Base-by-base conservation (phyloP, 2,329 filamentous ascomycete genomes). In the Amphichorda felina region DNA sequence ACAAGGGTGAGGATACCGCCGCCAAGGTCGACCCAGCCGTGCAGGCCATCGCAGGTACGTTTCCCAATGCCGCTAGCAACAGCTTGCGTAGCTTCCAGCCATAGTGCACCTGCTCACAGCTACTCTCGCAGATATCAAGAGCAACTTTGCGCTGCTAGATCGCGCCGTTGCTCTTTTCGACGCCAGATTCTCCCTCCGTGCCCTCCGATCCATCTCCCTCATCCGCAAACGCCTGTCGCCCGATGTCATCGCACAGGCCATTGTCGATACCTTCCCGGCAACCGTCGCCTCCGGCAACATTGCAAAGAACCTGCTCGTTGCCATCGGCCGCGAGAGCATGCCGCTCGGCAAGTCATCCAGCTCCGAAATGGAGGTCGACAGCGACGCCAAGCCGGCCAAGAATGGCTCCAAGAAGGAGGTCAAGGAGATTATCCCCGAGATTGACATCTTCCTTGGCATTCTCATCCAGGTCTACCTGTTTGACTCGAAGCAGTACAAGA, bases 141-240 rank as follows among this genome's bases (percentile, higher is more conserved):
- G 75, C 70, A 95, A 93, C 64, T 95, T 95, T 55, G 75, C 77
- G 35, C 73, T 98, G 45, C 73, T 98, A 53, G 88, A 95, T 53
- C 82, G 87, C 51, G 91, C 88, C 45, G 89, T 98, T 44, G 72
- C 79, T 45, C 77, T 93, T 50, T 98, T 96, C 59, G 91, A 98
- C 63, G 78, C 88, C 40, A 80, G 91, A 66, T 98, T 95, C 64
- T 86, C 89, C 38, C 81, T 98, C 44, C 78, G 91, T 54, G 91
- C 91, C 42, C 75, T 98, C 44, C 82, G 91, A 51, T 94, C 88
- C 49, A 94, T 96, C 64, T 94, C 91, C 28, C 88, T 87, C 37
- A 79, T 96, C 57, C 86, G 91, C 57, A 96, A 96, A 70, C 78
- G 85, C 46, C 72, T 94, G 47, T 84, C 80, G 11, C 74, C 83